Base-by-base conservation (phyloP, 2,329 filamentous ascomycete genomes). In the Fusarium subglutinans region DNA sequence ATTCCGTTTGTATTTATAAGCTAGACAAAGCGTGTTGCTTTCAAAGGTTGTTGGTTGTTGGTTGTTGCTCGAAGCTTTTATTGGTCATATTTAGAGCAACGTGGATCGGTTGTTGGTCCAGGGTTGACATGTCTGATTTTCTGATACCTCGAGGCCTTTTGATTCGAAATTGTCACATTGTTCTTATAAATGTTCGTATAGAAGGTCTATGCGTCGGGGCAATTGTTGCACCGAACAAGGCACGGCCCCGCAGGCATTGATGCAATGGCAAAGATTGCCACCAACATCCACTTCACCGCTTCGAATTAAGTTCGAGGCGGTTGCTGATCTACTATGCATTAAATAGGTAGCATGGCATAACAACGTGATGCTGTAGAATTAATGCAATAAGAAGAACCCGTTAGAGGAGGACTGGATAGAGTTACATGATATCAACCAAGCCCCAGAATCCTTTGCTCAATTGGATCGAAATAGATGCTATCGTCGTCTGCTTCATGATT, bases 1-100 rank as follows among this genome's bases (percentile, higher is more conserved):
- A 4, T 50, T 47, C 22, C 22, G 17, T 15, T 8, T 10, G 33
- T 41, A 69, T 69, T 69, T 64, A 53, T 69, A 69, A 69, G 65
- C 65, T 5, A 22, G 15, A 18, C 22, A 44, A 35, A 40, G 18
- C 9, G 8, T 37, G 58, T 26, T 43, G 38, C 17, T 44, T 9
- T 28, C 37, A 18, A 55, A 44, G 35, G 11, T 28, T 41, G 51
- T 28, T 55, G 51, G 24, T n/a, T 10, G 33, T 1, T 38, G 5
- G 20, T 18, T 10, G 14, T 1, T 38, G 5, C 3, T 43, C 14
- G 33, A 10, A n/a, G 33, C 14, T 37, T 28, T 35, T 22, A 51
- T 38, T 59, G 56, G 56, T 0, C 7, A 30, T 2, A 28, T 59
- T 15, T 3, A 24, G 13, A 51, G 22, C 43, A 38, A 59, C 24